These are phyloP conservation scores for Rubroboletus satanas DNA, from an alignment of 768 basidiomycete genomes.

Conservation along the genomic window DNA sequence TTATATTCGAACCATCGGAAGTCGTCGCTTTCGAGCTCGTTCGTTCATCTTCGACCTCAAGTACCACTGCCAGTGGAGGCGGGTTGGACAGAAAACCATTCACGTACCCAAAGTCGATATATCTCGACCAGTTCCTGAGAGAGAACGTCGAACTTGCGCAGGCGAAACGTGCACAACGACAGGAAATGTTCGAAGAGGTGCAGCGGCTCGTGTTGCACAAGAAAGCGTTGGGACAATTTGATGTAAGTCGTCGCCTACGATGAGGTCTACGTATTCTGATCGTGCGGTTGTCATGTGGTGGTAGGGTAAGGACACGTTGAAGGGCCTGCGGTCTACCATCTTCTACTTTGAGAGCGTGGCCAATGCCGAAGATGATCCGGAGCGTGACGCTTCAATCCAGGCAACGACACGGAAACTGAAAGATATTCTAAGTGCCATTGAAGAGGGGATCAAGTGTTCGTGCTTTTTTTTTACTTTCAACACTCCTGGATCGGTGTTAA, in stretches of 20 bases:
- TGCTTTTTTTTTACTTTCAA: not conserved
- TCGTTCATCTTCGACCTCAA: conserved; percentile 24
- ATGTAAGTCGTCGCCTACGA: conserved; percentile 42
- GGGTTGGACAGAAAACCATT: conserved; percentile 38
- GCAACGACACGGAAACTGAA: conserved; percentile 49
- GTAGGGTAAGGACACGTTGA: conserved; percentile 61
- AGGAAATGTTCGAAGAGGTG: conserved; percentile 46
- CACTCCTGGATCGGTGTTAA: not conserved
- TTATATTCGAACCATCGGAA: conserved; percentile 61
- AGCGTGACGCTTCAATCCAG: conserved; percentile 43
- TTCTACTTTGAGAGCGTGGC: conserved; percentile 73
- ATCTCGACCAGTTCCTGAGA: conserved; percentile 68
- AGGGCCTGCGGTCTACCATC: conserved; percentile 56
- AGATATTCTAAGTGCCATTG: conserved; percentile 47
- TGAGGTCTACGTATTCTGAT: not conserved
- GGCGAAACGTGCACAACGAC: conserved; percentile 32
- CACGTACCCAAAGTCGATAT: conserved; percentile 60
- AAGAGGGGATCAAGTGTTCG: conserved; percentile 53
- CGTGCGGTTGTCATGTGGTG: not conserved
- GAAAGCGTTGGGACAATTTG: conserved; percentile 45
- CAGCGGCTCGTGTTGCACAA: conserved; percentile 43
- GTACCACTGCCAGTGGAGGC: conserved; percentile 9
- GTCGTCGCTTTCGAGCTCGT: conserved; percentile 56
- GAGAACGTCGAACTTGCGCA: conserved; percentile 48
- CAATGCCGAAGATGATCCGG: conserved; percentile 41